Base-by-base conservation (phyloP, 495 filamentous ascomycete genomes). In the Daldinia concentrica region DNA sequence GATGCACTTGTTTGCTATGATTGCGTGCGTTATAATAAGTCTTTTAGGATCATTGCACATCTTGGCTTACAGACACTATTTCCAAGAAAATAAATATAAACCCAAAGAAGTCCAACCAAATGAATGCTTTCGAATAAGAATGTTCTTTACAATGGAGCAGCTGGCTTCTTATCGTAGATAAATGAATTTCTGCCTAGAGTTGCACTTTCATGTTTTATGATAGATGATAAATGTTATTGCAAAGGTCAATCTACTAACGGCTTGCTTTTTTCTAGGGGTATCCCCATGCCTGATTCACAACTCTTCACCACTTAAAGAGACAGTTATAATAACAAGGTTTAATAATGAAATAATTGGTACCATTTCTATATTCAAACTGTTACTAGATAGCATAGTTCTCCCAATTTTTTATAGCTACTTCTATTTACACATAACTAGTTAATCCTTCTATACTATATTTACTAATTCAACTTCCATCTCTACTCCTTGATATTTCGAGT, bases 261-360 rank as follows among this genome's bases (percentile, higher is more conserved):
- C 29, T 61, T 27, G 17, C 54, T 71, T 61, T 61, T 58, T 22
- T 41, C 36, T n/a, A 6, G 22, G 37, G 7, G n/a, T 41, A 52
- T 32, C 3, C 45, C 36, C 30, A 19, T 59, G 22, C 26, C 34
- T 41, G 48, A 66, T 66, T 64, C 64, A 67, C 69, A 45, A n/a
- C 64, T 62, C 15, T 55, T 67, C 69, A 67, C 63, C 17, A 30
- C 41, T 27, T 19, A 51, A 22, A 32, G 34, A 39, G 11, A 27
- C 34, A 41, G 19, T 5, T 17, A 54, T 43, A n/a, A 59, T 22
- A 22, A 8, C 24, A 41, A 14, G 24, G n/a, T 48, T 54, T 9
- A 7, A 54, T 17, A 54, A 54, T 54, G 12, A 30, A 27, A 30
- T 54, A 30, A 48, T 48, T 5, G 14, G 3, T 24, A 22, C 9